Conservation (phyloP, 2,329 filamentous ascomycete genomes). For the Chrysoporthe cubensis region DNA sequence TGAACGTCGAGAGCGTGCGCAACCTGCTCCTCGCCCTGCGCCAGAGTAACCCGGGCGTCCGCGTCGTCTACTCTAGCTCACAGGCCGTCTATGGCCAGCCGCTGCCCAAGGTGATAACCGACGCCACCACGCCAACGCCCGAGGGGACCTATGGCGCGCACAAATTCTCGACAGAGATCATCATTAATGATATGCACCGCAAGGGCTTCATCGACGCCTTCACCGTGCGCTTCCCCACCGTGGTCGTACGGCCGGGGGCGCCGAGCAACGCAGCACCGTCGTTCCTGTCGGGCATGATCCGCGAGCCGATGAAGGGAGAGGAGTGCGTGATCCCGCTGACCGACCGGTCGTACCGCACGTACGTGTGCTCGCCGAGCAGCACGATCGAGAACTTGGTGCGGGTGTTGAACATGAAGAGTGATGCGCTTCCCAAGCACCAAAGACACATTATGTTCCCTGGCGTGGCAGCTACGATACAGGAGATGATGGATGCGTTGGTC, state of each 20-base stretch:
- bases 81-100: slow-evolving; percentile 67
- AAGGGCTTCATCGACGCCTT: slow-evolving; percentile 62
- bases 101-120: slow-evolving; percentile 55
- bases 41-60: slow-evolving; percentile 52
- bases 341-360: slow-evolving; percentile 55
- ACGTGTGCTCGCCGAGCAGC: slow-evolving; percentile 57
- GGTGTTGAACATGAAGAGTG: slow-evolving; percentile 44
- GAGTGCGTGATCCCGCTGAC: slow-evolving; percentile 57
- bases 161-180: slow-evolving; percentile 64
- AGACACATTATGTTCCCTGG: slow-evolving; percentile 63
- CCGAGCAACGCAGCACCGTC: slow-evolving; percentile 66
- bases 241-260: slow-evolving; percentile 63
- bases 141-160: slow-evolving; percentile 66
- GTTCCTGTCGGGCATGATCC: slow-evolving; percentile 66
- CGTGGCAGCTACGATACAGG: slow-evolving; percentile 59
- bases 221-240: slow-evolving; percentile 62
- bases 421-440: slow-evolving; percentile 48
- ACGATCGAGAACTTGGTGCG: slow-evolving; percentile 58
- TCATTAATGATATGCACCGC: slow-evolving; percentile 67
- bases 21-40: slow-evolving; percentile 54
- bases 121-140: slow-evolving; percentile 58
- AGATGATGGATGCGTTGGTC: slow-evolving; percentile 62
- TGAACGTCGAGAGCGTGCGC: slow-evolving; percentile 65
- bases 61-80: slow-evolving; percentile 64
- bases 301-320: slow-evolving; percentile 62